Percentiles rank a stretch among this genome's conserved stretches.
Evolutionary conservation across 2,329 filamentous ascomycete species (phyloP).

Genomic region (Pyrenophora seminiperda): DNA sequence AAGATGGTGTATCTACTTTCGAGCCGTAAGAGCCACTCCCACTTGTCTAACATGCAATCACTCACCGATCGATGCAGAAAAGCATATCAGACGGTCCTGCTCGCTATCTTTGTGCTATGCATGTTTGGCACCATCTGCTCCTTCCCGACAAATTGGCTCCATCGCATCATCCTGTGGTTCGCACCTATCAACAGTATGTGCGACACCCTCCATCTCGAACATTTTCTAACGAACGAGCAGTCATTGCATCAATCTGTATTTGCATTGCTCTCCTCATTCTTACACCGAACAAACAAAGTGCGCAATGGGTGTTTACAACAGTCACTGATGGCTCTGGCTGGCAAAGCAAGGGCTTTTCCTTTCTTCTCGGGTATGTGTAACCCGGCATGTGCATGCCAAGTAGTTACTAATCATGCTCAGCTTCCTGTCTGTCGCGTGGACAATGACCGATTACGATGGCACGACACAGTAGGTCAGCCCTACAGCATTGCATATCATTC

Average conservation of each 20-base stretch:
- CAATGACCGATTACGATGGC: constrained; percentile 72
- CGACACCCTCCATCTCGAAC: not conserved
- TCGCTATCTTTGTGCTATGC: constrained; percentile 62
- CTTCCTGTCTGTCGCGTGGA: constrained; percentile 63
- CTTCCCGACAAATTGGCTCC: constrained; percentile 63
- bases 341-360: constrained; percentile 65
- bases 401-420: constrained; percentile 30
- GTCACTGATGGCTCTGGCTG: constrained; percentile 67
- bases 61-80: constrained; percentile 50
- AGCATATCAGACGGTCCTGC: constrained; percentile 62
- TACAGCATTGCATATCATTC: constrained; percentile 22
- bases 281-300: constrained; percentile 64
- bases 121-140: constrained; percentile 66
- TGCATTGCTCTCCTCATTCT: constrained; percentile 63
- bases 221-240: constrained; percentile 31
- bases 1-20: constrained; percentile 59
- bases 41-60: constrained; percentile 1
- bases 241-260: constrained; percentile 64
- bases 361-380: constrained; percentile 60
- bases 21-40: constrained; percentile 56
- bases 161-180: constrained; percentile 67
- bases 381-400: not conserved
- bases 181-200: constrained; percentile 65
- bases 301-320: constrained; percentile 65
- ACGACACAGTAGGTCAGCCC: constrained; percentile 62